Evolutionary conservation across 2,329 filamentous ascomycete species (phyloP).

Genomic region (Fusarium zealandicum): DNA sequence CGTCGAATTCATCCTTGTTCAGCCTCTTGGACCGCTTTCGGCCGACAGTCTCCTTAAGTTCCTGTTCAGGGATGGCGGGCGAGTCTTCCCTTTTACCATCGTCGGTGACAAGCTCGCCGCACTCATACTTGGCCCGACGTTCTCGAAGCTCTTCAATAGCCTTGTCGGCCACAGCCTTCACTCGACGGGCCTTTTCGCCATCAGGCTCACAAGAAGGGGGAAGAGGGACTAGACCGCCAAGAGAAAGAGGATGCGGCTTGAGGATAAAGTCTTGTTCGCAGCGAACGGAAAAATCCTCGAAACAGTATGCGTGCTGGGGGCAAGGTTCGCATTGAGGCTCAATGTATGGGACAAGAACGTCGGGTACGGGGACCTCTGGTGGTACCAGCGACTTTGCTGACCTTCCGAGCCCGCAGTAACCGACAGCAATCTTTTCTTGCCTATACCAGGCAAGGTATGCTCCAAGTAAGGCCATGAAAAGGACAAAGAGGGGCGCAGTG

Average conservation of each 20-base stretch:
- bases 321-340: constrained; percentile 89
- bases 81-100: constrained; percentile 65
- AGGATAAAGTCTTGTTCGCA: constrained; percentile 91
- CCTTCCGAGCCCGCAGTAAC: constrained; percentile 88
- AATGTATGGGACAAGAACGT: constrained; percentile 72
- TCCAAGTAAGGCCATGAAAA: constrained; percentile 73
- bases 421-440: constrained; percentile 94
- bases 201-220: constrained; percentile 94
- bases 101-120: constrained; percentile 73
- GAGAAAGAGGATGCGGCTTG: constrained; percentile 80
- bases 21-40: constrained; percentile 82
- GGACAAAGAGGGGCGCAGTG: constrained; percentile 72
- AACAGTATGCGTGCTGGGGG: constrained; percentile 89
- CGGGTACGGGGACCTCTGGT: constrained; percentile 65
- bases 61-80: constrained; percentile 69
- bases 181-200: constrained; percentile 85
- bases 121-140: constrained; percentile 88
- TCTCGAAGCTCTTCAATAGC: constrained; percentile 87
- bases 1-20: constrained; percentile 88
- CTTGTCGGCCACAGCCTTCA: constrained; percentile 86
- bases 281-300: constrained; percentile 74
- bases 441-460: constrained; percentile 85
- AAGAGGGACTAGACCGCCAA: constrained; percentile 82
- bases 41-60: constrained; percentile 78
- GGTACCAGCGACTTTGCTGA: constrained; percentile 61